phyloP scores from a whole-genome alignment of 2,329 filamentous ascomycete genomes.

The Colletotrichum scovillei region DNA sequence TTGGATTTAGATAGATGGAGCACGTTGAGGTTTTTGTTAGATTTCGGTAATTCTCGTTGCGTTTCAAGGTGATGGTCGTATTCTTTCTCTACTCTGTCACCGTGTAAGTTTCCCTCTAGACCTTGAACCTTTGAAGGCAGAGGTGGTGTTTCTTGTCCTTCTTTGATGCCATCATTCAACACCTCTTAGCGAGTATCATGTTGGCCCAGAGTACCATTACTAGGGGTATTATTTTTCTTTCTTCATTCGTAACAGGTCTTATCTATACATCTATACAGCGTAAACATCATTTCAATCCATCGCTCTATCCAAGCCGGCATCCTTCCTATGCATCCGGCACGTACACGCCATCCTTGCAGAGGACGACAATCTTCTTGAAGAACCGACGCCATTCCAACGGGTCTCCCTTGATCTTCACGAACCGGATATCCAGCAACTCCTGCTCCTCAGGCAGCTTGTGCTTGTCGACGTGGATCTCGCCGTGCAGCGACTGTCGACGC shows the following conservation, averaged over 20 bases:
- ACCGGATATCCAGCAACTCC: constrained; percentile 85
- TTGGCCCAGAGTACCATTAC: neutral
- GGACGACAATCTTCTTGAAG: constrained; percentile 93
- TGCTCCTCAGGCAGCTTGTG: constrained; percentile 65
- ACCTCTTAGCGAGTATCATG: neutral
- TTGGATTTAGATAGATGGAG: too few species aligned
- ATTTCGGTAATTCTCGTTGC: too few species aligned
- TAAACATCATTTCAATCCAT: constrained; percentile 22
- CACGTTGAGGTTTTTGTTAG: too few species aligned
- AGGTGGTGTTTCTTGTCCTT: too few species aligned
- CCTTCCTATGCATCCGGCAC: constrained; percentile 53
- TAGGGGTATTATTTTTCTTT: neutral
- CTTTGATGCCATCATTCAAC: neutral
- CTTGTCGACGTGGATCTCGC: constrained; percentile 79
- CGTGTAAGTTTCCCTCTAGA: too few species aligned
- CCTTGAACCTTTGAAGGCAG: too few species aligned
- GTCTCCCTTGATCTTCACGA: constrained; percentile 95
- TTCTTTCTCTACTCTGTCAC: too few species aligned
- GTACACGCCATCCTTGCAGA: constrained; percentile 88
- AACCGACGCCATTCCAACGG: constrained; percentile 96
- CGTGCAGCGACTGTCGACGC: constrained; percentile 77
- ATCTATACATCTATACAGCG: constrained; percentile 25
- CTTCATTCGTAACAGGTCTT: neutral
- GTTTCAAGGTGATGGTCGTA: too few species aligned
- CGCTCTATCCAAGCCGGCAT: neutral